Evolutionary conservation across 2,329 filamentous ascomycete genomes (phyloP).

Genomic region (Fusarium palustre): DNA sequence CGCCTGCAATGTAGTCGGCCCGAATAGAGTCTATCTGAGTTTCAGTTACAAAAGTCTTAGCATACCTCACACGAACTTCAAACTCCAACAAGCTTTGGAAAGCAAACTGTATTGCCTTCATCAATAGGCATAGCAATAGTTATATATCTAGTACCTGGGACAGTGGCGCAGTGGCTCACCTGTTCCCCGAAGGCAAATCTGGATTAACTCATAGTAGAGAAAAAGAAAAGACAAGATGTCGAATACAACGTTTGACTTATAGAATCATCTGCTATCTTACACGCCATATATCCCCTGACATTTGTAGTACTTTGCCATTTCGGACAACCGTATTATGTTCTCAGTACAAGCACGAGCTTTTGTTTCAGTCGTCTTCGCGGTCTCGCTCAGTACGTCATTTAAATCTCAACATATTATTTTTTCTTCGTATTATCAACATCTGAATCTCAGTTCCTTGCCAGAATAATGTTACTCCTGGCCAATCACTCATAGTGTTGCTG

Average conservation of each 20-base stretch:
- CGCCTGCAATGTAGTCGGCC: neutral
- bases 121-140: too few species aligned
- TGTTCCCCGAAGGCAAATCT: neutral
- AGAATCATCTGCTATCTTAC: neutral
- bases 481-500: constrained; percentile 8
- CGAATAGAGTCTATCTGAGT: neutral
- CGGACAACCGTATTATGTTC: too few species aligned
- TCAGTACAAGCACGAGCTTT: neutral
- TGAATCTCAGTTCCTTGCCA: neutral
- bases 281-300: neutral
- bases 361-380: neutral
- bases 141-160: neutral
- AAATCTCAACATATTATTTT: fast-evolving
- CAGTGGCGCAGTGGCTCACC: neutral
- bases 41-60: neutral
- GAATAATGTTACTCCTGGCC: neutral
- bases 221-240: neutral
- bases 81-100: neutral
- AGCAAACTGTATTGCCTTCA: too few species aligned
- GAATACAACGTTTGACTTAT: neutral
- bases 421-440: fast-evolving
- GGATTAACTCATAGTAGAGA: neutral
- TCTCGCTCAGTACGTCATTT: neutral
- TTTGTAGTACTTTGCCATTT: neutral
- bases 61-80: too few species aligned